phyloP scores from a whole-genome alignment of 108 stramenopile genomes.

The Cyclotella baltica region DNA sequence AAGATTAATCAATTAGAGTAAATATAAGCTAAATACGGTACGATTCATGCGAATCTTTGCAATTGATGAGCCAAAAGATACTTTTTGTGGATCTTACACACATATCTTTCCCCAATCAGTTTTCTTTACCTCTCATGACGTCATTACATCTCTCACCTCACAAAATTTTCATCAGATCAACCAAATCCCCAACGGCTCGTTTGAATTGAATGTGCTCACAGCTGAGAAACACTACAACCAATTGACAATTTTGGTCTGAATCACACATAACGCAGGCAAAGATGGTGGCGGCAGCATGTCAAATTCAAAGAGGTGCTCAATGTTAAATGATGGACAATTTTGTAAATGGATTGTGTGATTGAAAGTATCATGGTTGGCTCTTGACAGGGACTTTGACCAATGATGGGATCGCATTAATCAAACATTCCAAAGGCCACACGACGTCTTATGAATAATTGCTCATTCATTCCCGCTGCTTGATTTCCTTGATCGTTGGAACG shows the following conservation, averaged over 20 bases:
- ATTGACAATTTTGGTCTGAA: slow-evolving; percentile 7
- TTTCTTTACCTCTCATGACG: not conserved
- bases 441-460: too few relatives aligned
- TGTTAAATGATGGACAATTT: not conserved
- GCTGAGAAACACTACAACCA: too few relatives aligned
- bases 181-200: not conserved
- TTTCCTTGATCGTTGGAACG: too few relatives aligned
- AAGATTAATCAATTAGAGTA: too few relatives aligned
- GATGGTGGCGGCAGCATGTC: too few relatives aligned
- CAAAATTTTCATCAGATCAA: not conserved
- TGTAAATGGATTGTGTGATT: not conserved
- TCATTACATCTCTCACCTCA: not conserved
- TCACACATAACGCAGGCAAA: too few relatives aligned
- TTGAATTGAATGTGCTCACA: not conserved
- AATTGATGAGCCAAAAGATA: not conserved
- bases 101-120: too few relatives aligned
- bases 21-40: too few relatives aligned
- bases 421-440: too few relatives aligned
- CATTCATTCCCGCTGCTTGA: too few relatives aligned
- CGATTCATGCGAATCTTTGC: not conserved
- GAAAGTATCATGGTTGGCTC: not conserved
- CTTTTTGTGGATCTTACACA: too few relatives aligned
- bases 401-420: too few relatives aligned
- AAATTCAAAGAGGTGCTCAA: not conserved
- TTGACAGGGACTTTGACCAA: not conserved